Conservation (phyloP, 306 rosid species). For the Cicer cuneatum region DNA sequence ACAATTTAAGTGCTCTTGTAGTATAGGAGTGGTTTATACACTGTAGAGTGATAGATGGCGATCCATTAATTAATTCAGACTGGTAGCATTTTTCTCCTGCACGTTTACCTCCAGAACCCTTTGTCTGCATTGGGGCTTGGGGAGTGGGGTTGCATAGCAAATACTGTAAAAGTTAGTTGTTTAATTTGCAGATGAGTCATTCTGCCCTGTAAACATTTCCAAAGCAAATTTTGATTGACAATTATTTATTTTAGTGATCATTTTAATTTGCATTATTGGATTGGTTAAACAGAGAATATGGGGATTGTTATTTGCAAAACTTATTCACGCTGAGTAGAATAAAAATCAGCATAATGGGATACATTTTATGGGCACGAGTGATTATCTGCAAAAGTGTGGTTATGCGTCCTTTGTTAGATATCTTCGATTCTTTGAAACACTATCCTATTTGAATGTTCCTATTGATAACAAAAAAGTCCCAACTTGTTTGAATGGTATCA, state of each 20-base stretch:
- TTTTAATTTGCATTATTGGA: background rate
- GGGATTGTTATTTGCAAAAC: background rate
- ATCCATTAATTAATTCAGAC: slow-evolving; percentile 8
- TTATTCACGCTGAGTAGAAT: no score
- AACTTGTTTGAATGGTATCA: no score
- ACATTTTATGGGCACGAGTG: no score
- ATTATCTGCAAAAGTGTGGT: no score
- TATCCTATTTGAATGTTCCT: no score
- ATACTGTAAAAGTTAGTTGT: slow-evolving; percentile 4
- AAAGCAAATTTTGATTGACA: slow-evolving; percentile 21
- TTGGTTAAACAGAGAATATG: background rate
- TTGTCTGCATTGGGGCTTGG: slow-evolving; percentile 36
- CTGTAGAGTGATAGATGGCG: slow-evolving; percentile 20
- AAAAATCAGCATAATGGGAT: no score
- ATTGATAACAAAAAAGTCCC: no score
- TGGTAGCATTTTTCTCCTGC: background rate
- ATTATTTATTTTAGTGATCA: slow-evolving; percentile 27
- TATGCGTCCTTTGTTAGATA: no score
- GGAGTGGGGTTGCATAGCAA: slow-evolving; percentile 33
- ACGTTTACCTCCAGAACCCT: slow-evolving; percentile 28
- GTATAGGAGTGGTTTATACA: slow-evolving; percentile 28
- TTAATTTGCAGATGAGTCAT: slow-evolving; percentile 11
- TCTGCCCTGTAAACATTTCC: slow-evolving; percentile 20
- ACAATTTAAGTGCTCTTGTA: background rate
- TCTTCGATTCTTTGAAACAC: no score